phyloP scores from a whole-genome alignment of 2,329 filamentous ascomycete species.

The Epicoccum nigrum region DNA sequence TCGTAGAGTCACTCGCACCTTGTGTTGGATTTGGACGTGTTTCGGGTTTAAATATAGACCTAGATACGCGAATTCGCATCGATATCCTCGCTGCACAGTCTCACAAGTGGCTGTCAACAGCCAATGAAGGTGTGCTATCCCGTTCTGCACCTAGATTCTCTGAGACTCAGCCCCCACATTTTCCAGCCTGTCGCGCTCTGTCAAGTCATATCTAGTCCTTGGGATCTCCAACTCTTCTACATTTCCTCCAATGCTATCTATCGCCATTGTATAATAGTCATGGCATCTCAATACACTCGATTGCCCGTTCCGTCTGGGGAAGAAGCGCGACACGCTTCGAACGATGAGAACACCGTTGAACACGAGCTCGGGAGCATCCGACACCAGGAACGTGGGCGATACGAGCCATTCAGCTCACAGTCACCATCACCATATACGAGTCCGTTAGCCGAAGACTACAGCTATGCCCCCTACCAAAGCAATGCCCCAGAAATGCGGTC shows the following conservation, averaged over 20 bases:
- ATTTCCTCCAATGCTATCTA: too few relatives aligned
- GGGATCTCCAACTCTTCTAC: too few relatives aligned
- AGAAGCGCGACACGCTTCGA: not conserved
- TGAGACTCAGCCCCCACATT: not conserved
- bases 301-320: not conserved
- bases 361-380: not conserved
- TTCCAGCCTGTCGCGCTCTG: not conserved
- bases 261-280: too few relatives aligned
- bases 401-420: not conserved
- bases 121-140: not conserved
- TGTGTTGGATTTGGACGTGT: too few relatives aligned
- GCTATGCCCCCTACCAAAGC: not conserved
- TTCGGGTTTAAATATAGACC: too few relatives aligned
- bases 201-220: too few relatives aligned
- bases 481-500: not conserved
- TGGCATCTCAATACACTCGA: slow-evolving; percentile 1
- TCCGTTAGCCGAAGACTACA: not conserved
- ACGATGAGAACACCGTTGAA: not conserved
- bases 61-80: not conserved
- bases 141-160: not conserved
- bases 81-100: not conserved
- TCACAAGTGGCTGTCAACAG: not conserved
- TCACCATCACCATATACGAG: not conserved
- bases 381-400: not conserved
- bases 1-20: too few relatives aligned